Base-by-base conservation (phyloP, 1,139 yeast genomes). In the Groenewaldozyma sp. region DNA sequence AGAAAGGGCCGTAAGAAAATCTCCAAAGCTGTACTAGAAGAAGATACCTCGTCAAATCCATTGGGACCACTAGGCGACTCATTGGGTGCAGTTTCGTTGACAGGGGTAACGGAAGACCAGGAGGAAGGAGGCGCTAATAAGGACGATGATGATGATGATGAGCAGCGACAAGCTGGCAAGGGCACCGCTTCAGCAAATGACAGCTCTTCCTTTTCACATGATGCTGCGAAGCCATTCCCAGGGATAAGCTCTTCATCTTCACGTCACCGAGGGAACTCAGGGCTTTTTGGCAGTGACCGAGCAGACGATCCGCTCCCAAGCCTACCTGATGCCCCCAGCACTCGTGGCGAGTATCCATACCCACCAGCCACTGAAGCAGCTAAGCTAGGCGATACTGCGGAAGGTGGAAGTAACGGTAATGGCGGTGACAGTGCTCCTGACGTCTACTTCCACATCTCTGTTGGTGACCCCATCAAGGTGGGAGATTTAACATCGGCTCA, bases 401-500 rank as follows among this genome's bases (percentile, higher is more conserved):
- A n/a, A n/a, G n/a, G n/a, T n/a, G n/a, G n/a, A n/a, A n/a, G n/a
- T n/a, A n/a, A n/a, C n/a, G 27, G 26, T 11, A 22, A 14, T 18
- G 22, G 21, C 18, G 24, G 31, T 9, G 16, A 31, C 14, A 2
- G 37, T 2, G 31, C 41, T 6, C 28, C 42, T 20, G 33, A 22
- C 24, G 27, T 32, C n/a, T 20, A 26, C 22, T 71, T 83, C 48
- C 77, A 73, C 3, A 80, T 88, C 32, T 62, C 78, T 1, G 95
- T 88, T 2, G 93, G 93, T 2, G 95, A 91, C 58, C 97, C 97
- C 1, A 73, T 78, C 55, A 87, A 84, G 59, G 88, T 91, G 2
- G 95, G 95, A 3, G 98, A 91, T 49, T 64, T 88, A 38, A 78
- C 97, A 0, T 75, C 79, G 31, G 84, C 95, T 0, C 95, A 91